phyloP scores from a whole-genome alignment of 2,329 filamentous ascomycete species.

The Phialemoniopsis sp. region DNA sequence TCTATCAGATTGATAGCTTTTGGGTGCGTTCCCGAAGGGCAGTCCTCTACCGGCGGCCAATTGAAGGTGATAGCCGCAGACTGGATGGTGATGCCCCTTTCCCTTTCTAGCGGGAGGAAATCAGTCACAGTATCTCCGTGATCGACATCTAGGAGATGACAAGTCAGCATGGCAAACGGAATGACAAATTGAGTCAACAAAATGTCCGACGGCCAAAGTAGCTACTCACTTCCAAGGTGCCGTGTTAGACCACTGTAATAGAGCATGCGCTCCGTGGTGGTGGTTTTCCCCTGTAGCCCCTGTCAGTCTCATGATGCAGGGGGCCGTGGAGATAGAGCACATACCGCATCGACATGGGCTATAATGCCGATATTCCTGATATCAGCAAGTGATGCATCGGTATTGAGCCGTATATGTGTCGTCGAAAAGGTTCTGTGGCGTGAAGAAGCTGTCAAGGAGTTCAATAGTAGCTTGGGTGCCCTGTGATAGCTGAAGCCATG shows the following conservation, averaged over 20 bases:
- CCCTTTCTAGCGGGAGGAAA: slow-evolving; percentile 88
- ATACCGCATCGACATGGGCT: slow-evolving; percentile 89
- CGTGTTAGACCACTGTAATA: slow-evolving; percentile 90
- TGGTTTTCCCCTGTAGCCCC: slow-evolving; percentile 73
- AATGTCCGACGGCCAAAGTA: too few species aligned
- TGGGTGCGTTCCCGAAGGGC: slow-evolving; percentile 31
- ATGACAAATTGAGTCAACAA: not conserved
- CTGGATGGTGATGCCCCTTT: slow-evolving; percentile 94
- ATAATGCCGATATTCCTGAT: slow-evolving; percentile 98
- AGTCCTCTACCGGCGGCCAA: slow-evolving; percentile 66
- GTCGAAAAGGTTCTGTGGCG: too few species aligned
- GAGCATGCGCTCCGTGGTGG: slow-evolving; percentile 97
- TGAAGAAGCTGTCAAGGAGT: too few species aligned
- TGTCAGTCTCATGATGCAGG: slow-evolving; percentile 8
- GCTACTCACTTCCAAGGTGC: slow-evolving; percentile 64
- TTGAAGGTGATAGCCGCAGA: slow-evolving; percentile 93
- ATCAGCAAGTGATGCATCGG: slow-evolving; percentile 42
- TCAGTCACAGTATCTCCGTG: slow-evolving; percentile 96
- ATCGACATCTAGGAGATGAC: slow-evolving; percentile 67
- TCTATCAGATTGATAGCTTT: slow-evolving; percentile 90
- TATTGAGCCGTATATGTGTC: too few species aligned
- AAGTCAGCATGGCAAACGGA: too few species aligned
- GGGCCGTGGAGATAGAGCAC: slow-evolving; percentile 15
- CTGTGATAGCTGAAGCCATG: not conserved
- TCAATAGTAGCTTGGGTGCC: too few species aligned